Evolutionary conservation across 2,329 filamentous ascomycete species (phyloP).

Genomic region (Aphanocladium album): DNA sequence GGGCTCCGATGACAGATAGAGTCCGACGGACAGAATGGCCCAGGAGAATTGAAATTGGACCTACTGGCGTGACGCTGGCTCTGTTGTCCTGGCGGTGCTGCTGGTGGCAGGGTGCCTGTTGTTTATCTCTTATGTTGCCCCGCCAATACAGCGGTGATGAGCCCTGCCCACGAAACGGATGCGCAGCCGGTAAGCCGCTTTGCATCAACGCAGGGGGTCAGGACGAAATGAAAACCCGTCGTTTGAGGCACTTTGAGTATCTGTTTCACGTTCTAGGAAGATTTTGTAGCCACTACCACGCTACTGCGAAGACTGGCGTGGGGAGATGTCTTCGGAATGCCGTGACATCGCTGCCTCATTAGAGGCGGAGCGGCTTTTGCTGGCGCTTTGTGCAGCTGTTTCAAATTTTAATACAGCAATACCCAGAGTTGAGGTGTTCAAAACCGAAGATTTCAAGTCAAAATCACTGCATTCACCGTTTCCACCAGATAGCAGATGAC

Average conservation of each 20-base stretch:
- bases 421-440: too few relatives aligned
- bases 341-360: too few relatives aligned
- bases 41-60: background rate
- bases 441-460: too few relatives aligned
- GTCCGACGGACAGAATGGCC: background rate
- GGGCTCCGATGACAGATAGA: background rate
- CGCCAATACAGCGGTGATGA: conserved; percentile 10
- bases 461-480: too few relatives aligned
- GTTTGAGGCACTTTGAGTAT: background rate
- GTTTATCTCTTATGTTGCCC: conserved; percentile 13
- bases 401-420: too few relatives aligned
- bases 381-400: too few relatives aligned
- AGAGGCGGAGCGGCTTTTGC: too few relatives aligned
- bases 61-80: background rate
- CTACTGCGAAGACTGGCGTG: background rate
- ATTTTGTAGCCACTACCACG: background rate
- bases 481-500: too few relatives aligned
- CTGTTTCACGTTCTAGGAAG: background rate
- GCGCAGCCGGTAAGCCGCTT: background rate
- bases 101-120: conserved; percentile 9
- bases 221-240: background rate
- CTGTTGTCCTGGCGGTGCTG: conserved; percentile 9
- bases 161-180: conserved; percentile 1
- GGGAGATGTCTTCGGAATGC: background rate
- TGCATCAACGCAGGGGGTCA: background rate